These are phyloP conservation scores for Candida railenensis DNA, from an alignment of 805 yeast genomes.

Conservation along the genomic window DNA sequence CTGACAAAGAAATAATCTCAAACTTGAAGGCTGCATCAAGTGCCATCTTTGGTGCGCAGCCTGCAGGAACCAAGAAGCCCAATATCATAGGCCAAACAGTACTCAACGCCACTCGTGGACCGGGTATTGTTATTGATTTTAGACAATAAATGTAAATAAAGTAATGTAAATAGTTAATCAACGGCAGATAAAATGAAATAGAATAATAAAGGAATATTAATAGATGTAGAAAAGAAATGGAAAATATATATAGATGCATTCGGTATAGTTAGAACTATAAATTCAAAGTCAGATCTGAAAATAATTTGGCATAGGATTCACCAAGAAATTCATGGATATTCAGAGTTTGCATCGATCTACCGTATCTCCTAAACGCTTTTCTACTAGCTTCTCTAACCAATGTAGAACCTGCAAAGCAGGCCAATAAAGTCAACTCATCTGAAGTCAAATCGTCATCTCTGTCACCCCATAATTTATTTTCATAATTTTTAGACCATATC, in stretches of 20 bases:
- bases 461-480: slow-evolving; percentile 54
- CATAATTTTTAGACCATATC: slow-evolving; percentile 75
- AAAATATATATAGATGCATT: neutral
- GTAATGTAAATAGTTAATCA: neutral
- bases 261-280: neutral
- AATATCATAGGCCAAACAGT: slow-evolving; percentile 68
- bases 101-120: slow-evolving; percentile 72
- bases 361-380: slow-evolving; percentile 62
- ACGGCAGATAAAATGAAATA: neutral
- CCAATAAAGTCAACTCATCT: slow-evolving; percentile 41
- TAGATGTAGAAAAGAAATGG: neutral
- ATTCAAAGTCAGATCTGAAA: slow-evolving; percentile 10
- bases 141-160: slow-evolving; percentile 7
- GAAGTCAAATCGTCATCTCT: slow-evolving; percentile 22
- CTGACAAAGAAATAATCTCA: slow-evolving; percentile 70
- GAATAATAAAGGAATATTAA: neutral
- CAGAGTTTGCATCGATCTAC: slow-evolving; percentile 83
- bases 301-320: slow-evolving; percentile 54
- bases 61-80: slow-evolving; percentile 65
- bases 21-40: slow-evolving; percentile 68
- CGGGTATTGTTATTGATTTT: slow-evolving; percentile 65
- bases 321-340: slow-evolving; percentile 73
- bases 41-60: slow-evolving; percentile 54
- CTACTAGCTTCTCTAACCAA: slow-evolving; percentile 65
- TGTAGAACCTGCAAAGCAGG: slow-evolving; percentile 70